A percentile compares a stretch with the other conserved stretches of the same genome.
Conservation (phyloP, 345 rosid genomes). For the Bruguiera gymnorhiza region DNA sequence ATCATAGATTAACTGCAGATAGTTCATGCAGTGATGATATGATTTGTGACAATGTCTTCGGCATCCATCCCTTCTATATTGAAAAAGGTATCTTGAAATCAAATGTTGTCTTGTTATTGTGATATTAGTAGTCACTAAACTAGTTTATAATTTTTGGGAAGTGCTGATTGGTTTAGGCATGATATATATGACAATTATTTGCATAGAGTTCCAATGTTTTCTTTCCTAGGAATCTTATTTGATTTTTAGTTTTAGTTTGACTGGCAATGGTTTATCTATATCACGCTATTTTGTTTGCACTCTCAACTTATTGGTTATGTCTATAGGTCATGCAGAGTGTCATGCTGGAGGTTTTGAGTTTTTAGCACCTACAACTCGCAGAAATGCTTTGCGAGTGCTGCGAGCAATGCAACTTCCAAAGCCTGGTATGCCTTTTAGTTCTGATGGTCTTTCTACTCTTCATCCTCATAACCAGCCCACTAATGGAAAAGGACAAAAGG, state of each 20-base stretch:
- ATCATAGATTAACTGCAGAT: conserved; percentile 34
- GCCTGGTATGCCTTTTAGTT: conserved; percentile 53
- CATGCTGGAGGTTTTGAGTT: conserved; percentile 75
- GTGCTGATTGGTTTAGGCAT: not conserved
- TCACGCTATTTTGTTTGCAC: not conserved
- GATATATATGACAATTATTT: not conserved
- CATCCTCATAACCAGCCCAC: not conserved
- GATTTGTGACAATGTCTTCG: conserved; percentile 50
- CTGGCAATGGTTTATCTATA: not conserved
- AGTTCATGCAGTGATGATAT: conserved; percentile 36
- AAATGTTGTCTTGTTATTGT: not conserved
- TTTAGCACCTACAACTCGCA: conserved; percentile 78
- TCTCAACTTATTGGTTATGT: conserved; percentile 5
- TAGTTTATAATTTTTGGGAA: not conserved
- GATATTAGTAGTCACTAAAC: not conserved
- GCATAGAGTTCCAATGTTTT: not conserved
- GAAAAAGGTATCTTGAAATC: conserved; percentile 47
- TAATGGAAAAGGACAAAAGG: not conserved
- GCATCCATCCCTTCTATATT: conserved; percentile 76
- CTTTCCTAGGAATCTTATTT: not conserved
- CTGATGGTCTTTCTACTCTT: not conserved
- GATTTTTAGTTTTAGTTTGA: not conserved
- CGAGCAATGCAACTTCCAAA: conserved; percentile 94
- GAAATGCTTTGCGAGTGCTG: conserved; percentile 79
- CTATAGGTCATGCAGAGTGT: conserved; percentile 42